phyloP scores from a whole-genome alignment of 352 stramenopile species.

The Phytophthora sansomeana region DNA sequence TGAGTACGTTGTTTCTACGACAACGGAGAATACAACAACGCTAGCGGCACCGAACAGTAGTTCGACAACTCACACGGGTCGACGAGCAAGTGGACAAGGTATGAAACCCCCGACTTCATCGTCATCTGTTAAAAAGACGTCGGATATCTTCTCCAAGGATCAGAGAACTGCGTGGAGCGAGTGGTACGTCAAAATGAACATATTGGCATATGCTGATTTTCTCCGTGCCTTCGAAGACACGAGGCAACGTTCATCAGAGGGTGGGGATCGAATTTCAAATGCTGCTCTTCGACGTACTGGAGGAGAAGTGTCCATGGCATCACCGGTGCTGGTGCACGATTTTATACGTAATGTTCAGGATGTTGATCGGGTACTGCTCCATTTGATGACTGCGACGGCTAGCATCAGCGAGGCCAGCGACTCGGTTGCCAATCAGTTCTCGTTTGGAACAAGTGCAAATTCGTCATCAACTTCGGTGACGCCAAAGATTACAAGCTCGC shows the following conservation, averaged over 20 bases:
- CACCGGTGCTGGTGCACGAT: conserved; percentile 68
- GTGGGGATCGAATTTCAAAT: conserved; percentile 11
- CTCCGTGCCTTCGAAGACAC: conserved; percentile 84
- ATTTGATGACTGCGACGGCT: conserved; percentile 83
- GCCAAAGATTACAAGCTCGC: conserved; percentile 58
- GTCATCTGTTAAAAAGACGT: conserved; percentile 37
- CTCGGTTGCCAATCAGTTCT: conserved; percentile 71
- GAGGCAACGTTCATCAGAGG: conserved; percentile 34
- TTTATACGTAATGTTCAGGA: conserved; percentile 90
- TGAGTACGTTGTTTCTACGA: conserved; percentile 86
- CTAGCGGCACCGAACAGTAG: conserved; percentile 6
- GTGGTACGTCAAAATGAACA: conserved; percentile 90
- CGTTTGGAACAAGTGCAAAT: conserved; percentile 66
- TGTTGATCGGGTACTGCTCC: conserved; percentile 84
- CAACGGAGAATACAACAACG: conserved; percentile 48
- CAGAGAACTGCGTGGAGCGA: conserved; percentile 66
- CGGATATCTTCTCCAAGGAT: conserved; percentile 47
- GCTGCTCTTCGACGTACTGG: conserved; percentile 2
- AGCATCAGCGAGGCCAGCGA: conserved; percentile 48
- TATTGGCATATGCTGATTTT: conserved; percentile 84
- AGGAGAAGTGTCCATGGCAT: conserved; percentile 32
- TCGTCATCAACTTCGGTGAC: conserved; percentile 30
- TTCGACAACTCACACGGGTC: conserved; percentile 11
- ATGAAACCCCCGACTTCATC: conserved; percentile 27
- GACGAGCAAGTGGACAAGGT: conserved; percentile 35